Base-by-base conservation (phyloP, 352 stramenopile species). In the Phytopythium montanum region DNA sequence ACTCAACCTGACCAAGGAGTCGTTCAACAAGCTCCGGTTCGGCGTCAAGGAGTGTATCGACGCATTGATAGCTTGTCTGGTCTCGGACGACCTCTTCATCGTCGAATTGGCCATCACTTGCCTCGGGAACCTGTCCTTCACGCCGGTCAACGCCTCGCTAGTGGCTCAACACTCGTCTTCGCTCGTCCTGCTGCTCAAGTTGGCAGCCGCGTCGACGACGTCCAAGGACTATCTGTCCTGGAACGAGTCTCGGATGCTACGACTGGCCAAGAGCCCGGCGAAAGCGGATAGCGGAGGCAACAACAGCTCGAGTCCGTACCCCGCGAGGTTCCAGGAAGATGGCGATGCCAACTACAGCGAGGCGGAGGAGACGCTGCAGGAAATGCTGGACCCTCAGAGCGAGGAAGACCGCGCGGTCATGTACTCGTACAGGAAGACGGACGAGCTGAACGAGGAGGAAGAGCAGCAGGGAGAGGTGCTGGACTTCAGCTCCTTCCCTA, bases 21-120 rank as follows among this genome's bases (percentile, higher is more conserved):
- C 84, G 0, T 90, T 91, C 53, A 91, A 91, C 64, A 91, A 91
- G 58, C 61, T 87, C 5, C 79, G 79, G 12, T 93, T 90, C 28
- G 81, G 81, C 1, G 68, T 87, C 9, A 61, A 64, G 10, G 75
- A 85, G 42, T 87, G 81, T 41, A 59, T 90, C 13, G 65, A 76
- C 29, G 78, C 78, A 8, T 61, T 93, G 28, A 52, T 90, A 18
- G 34, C 28, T 9, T 81, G 74, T 23, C 42, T 93, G 41, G 68
- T 64, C n/a, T 79, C 70, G 0, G 72, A 90, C 29, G 84, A 93
- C 54, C 62, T 92, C 45, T 53, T 80, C 12, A 71, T 88, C 38
- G 71, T 92, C 23, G 80, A 93, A 54, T 54, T 90, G 19, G 78
- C 76, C 0, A 69, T 83, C 34, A 83, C 74, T 2, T 87, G 75